Conservation (phyloP, 768 basidiomycete genomes). For the Tylopilus rubrobrunneus region DNA sequence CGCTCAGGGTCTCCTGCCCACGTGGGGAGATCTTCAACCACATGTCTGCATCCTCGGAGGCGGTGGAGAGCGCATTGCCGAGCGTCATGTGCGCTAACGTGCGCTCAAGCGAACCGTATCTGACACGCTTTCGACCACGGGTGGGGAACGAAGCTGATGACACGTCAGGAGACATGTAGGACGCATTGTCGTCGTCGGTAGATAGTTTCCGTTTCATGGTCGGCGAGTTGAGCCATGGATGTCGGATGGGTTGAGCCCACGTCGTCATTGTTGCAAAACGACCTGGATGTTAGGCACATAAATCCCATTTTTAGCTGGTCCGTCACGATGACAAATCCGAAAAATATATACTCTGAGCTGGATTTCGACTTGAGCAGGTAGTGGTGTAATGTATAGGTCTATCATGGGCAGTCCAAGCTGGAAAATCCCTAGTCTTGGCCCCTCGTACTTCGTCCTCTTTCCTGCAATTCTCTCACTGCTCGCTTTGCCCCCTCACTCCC, state of each 20-base stretch:
- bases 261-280: slow-evolving; percentile 16
- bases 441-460: slow-evolving; percentile 29
- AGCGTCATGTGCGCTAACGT: slow-evolving; percentile 53
- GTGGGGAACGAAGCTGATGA: slow-evolving; percentile 32
- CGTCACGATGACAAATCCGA: too few relatives aligned
- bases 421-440: slow-evolving; percentile 13
- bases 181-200: slow-evolving; percentile 13
- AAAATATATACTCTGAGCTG: slow-evolving; percentile 1
- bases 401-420: not conserved
- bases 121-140: slow-evolving; percentile 47
- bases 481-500: slow-evolving; percentile 65
- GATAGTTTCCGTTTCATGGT: slow-evolving; percentile 39
- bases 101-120: slow-evolving; percentile 48
- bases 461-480: slow-evolving; percentile 47
- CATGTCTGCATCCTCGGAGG: slow-evolving; percentile 19
- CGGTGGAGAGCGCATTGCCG: slow-evolving; percentile 5
- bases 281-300: too few relatives aligned
- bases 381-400: slow-evolving; percentile 9
- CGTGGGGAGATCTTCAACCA: slow-evolving; percentile 9
- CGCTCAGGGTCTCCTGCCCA: slow-evolving; percentile 4
- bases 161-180: slow-evolving; percentile 3
- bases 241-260: slow-evolving; percentile 34
- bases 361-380: slow-evolving; percentile 4
- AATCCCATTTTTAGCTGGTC: too few relatives aligned
- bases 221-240: slow-evolving; percentile 43